Percentiles rank a stretch among this genome's conserved stretches.
Evolutionary conservation across 169 alveolate species (phyloP).

Genomic region (Plasmodium chabaudi): DNA sequence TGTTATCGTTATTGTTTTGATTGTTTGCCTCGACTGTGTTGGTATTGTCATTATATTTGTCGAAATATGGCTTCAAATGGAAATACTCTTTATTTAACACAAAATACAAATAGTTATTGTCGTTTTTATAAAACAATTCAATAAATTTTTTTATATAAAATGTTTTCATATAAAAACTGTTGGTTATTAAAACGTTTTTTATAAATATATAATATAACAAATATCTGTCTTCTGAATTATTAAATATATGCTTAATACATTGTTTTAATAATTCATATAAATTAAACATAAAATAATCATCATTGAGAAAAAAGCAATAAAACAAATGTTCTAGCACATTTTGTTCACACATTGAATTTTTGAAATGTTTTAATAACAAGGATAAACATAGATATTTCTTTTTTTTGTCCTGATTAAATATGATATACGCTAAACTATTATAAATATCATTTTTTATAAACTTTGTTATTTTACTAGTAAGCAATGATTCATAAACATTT

Average conservation of each 20-base stretch:
- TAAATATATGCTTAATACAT: conserved; percentile 68
- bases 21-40: background rate
- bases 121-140: conserved; percentile 63
- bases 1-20: background rate
- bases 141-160: conserved; percentile 66
- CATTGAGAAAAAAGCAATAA: conserved; percentile 60
- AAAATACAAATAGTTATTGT: conserved; percentile 54
- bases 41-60: background rate
- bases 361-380: conserved; percentile 57
- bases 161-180: conserved; percentile 44
- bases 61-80: conserved; percentile 32
- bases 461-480: conserved; percentile 50
- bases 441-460: conserved; percentile 59
- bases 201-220: conserved; percentile 58
- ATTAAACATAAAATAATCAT: conserved; percentile 50
- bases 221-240: conserved; percentile 37
- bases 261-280: conserved; percentile 70
- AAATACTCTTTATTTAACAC: conserved; percentile 62
- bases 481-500: conserved; percentile 53
- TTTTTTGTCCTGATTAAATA: conserved; percentile 74
- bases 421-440: conserved; percentile 64
- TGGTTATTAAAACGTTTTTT: conserved; percentile 58
- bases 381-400: conserved; percentile 62
- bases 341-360: conserved; percentile 70
- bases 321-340: conserved; percentile 65